These are phyloP conservation scores for Neurospora tetraspora DNA, from an alignment of 495 filamentous ascomycete genomes.

Conservation along the genomic window DNA sequence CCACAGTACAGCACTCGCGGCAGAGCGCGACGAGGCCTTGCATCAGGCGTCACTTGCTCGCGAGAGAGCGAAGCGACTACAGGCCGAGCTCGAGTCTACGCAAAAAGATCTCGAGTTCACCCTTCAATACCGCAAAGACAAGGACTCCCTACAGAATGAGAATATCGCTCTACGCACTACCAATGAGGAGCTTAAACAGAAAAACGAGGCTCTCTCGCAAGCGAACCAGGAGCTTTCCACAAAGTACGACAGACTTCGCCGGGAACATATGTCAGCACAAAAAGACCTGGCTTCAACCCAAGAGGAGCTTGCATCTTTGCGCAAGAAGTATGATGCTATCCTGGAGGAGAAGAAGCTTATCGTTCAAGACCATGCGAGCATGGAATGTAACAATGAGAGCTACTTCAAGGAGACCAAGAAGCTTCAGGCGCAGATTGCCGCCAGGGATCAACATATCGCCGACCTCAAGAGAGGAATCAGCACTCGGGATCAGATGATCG, in stretches of 20 bases:
- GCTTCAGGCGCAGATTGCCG: slow-evolving; percentile 31
- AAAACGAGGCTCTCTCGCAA: slow-evolving; percentile 15
- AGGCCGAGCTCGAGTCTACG: slow-evolving; percentile 29
- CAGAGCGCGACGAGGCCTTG: slow-evolving; percentile 38
- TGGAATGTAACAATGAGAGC: slow-evolving; percentile 36
- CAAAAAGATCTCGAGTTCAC: slow-evolving; percentile 27
- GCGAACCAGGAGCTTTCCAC: slow-evolving; percentile 18
- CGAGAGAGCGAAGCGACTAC: slow-evolving; percentile 32
- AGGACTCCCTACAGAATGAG: slow-evolving; percentile 24
- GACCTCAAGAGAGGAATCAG: slow-evolving; percentile 26
- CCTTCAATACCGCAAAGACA: slow-evolving; percentile 22
- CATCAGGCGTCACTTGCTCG: slow-evolving; percentile 32
- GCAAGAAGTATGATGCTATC: slow-evolving; percentile 18
- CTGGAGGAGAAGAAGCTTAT: slow-evolving; percentile 30
- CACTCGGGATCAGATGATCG: slow-evolving; percentile 22
- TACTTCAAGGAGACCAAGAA: slow-evolving; percentile 38
- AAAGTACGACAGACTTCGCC: slow-evolving; percentile 28
- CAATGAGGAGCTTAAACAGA: slow-evolving; percentile 22
- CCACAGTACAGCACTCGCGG: slow-evolving; percentile 33
- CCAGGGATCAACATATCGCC: slow-evolving; percentile 25
- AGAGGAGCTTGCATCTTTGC: slow-evolving; percentile 25
- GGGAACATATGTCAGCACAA: slow-evolving; percentile 24
- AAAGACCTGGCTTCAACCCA: slow-evolving; percentile 25
- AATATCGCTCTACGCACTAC: slow-evolving; percentile 24
- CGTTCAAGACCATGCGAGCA: slow-evolving; percentile 30